Base-by-base conservation (phyloP, 1,284 basidiomycete genomes). In the Trichosporon sp. region DNA sequence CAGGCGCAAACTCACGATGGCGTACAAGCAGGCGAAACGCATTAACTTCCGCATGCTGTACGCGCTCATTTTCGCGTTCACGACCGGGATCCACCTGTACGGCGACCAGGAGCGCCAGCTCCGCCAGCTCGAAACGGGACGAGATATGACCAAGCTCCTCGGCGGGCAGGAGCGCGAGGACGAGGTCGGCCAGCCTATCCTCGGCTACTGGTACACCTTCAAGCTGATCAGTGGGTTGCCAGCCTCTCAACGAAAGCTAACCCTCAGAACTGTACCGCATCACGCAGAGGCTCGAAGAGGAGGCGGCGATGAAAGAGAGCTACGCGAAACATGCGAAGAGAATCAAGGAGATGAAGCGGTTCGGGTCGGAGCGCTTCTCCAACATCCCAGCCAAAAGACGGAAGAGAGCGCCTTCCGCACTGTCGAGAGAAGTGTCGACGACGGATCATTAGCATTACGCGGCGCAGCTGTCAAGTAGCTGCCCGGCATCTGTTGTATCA, bases 21-120 rank as follows among this genome's bases (percentile, higher is more conserved):
- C 80, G 18, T 80, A 79, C 65, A 75, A 78, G 23, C 70, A 71
- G 62, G 70, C 76, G 35, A 76, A 76, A 65, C 74, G 77, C 56
- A 75, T 76, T 29, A 75, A 75, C 66, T 74, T 77, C 65, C 75
- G 76, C 64, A 65, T 79, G 25, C 70, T 81, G 11, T 73, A 77
- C 38, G 60, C 69, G 2, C 69, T 82, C 32, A 77, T 81, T 23
- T 82, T 81, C 35, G 78, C 81, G 12, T 80, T 80, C 73, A 80
- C 79, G 7, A 79, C 80, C 0, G 74, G 73, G 13, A 68, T 72
- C 2, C 78, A 80, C 65, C 65, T 76, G 62, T 79, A 77, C 64
- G 77, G 79, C 15, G 73, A 74, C 25, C 68, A 70, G 21, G 76
- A 80, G 4, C 64, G 74, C 11, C 75, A 73, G 60, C 65, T 75